phyloP scores from a whole-genome alignment of 352 stramenopile genomes.

The Globisporangium viniferum region DNA sequence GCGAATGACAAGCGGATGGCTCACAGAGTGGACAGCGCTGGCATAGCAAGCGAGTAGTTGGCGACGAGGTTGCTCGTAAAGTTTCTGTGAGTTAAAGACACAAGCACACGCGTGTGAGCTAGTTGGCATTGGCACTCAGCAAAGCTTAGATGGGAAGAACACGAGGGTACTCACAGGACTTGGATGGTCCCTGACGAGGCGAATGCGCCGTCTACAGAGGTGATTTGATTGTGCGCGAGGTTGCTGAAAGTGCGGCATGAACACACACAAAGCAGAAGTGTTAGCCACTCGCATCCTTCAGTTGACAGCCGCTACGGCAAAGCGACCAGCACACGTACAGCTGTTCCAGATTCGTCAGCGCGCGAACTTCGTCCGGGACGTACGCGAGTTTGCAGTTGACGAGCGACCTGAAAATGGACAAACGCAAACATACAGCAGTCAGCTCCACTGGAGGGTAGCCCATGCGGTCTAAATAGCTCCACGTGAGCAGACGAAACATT shows the following conservation, averaged over 20 bases:
- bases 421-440: not conserved
- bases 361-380: slow-evolving; percentile 39
- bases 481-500: not conserved
- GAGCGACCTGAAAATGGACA: slow-evolving; percentile 25
- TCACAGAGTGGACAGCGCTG: slow-evolving; percentile 41
- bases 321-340: slow-evolving; percentile 27
- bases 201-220: slow-evolving; percentile 28
- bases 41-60: slow-evolving; percentile 34
- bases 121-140: too few relatives aligned
- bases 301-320: too few relatives aligned
- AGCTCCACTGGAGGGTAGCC: not conserved
- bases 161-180: slow-evolving; percentile 32
- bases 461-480: not conserved
- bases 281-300: not conserved
- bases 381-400: slow-evolving; percentile 43
- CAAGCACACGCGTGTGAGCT: too few relatives aligned
- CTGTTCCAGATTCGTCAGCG: slow-evolving; percentile 36
- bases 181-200: slow-evolving; percentile 27
- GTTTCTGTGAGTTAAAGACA: slow-evolving; percentile 29
- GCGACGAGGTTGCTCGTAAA: slow-evolving; percentile 42
- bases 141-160: not conserved
- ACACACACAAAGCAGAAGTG: not conserved
- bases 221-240: slow-evolving; percentile 44
- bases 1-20: slow-evolving; percentile 2
- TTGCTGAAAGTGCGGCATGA: slow-evolving; percentile 25